Percentiles rank a stretch among this genome's conserved stretches.
phyloP scores from a whole-genome alignment of 305 asterid genomes.

The Withania somnifera region DNA sequence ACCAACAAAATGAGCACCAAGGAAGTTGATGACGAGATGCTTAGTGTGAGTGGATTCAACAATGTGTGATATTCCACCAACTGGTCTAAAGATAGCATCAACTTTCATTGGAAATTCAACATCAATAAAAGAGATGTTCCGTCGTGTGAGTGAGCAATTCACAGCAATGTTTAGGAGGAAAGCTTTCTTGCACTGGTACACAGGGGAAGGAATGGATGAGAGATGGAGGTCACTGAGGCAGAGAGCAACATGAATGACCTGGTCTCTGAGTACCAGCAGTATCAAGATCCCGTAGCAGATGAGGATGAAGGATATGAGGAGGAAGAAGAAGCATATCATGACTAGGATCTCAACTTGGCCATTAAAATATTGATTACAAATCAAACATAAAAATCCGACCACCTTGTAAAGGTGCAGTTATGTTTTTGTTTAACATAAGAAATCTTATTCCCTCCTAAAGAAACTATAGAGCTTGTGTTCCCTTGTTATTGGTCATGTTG shows the following conservation, averaged over 20 bases:
- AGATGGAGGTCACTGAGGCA: slow-evolving; percentile 20
- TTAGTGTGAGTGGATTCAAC: slow-evolving; percentile 23
- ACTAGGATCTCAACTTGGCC: not conserved
- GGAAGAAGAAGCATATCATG: slow-evolving; percentile 9
- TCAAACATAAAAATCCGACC: not conserved
- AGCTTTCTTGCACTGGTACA: slow-evolving; percentile 25
- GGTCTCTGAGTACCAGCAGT: slow-evolving; percentile 19
- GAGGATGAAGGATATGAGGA: slow-evolving; percentile 14
- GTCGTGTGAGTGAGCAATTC: slow-evolving; percentile 20
- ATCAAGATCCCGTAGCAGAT: slow-evolving; percentile 20
- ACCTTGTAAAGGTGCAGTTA: not conserved
- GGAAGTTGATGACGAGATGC: slow-evolving; percentile 20
- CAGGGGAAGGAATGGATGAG: slow-evolving; percentile 23
- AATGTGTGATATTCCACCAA: slow-evolving; percentile 21
- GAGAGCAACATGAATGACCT: slow-evolving; percentile 24
- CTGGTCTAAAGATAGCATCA: slow-evolving; percentile 18
- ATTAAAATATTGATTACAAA: no score
- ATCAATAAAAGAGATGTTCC: slow-evolving; percentile 20
- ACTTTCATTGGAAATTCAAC: slow-evolving; percentile 21
- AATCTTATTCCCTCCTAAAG: not conserved
- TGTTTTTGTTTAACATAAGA: not conserved
- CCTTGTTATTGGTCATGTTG: not conserved
- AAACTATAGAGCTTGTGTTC: not conserved
- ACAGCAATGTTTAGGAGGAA: slow-evolving; percentile 22
- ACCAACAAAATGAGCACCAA: slow-evolving; percentile 23